Base-by-base conservation (phyloP, 495 filamentous ascomycete genomes). In the Immersiella caudata region DNA sequence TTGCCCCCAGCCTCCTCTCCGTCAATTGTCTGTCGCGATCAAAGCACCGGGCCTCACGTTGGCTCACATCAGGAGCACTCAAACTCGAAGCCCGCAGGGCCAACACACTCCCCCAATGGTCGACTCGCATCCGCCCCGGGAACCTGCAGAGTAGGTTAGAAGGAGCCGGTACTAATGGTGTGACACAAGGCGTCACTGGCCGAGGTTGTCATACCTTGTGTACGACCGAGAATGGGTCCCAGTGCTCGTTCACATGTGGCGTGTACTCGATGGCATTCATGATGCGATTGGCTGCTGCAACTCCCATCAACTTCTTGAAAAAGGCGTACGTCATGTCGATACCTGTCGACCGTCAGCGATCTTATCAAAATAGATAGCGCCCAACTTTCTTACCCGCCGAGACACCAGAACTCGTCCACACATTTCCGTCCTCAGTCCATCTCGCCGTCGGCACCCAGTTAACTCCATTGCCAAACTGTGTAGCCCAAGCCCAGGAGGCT, bases 401-500 rank as follows among this genome's bases (percentile, higher is more conserved):
- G 2, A 67, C 58, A 25, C 65, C 65, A 16, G 56, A 61, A n/a
- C 36, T 52, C 14, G 65, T 74, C 71, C 73, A 75, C 6, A 74
- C 60, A n/a, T 75, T 75, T 12, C 71, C 73, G 29, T 75, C 73
- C 6, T 70, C 73, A 0, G 69, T 67, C 71, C 73, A 75, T 26
- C 73, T 60, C 7, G 73, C 73, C 9, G 70, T 70, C 1, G 67
- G 70, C 50, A 67, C 65, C 73, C 72, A 75, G 29, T 68, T 68
- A 1, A 73, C 69, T 14, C 67, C 64, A 3, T 60, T 49, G n/a
- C 69, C 71, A 60, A 71, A 70, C 20, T 63, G n/a, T n/a, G 63
- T 68, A 14, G 69, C 56, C 14, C 12, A 12, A 8, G 76, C 67
- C 86, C 86, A 89, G 11, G 83, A 83, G 29, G 81, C 81, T 75